Conservation (phyloP, 805 yeast genomes). For the Myxozyma melibiosi region DNA sequence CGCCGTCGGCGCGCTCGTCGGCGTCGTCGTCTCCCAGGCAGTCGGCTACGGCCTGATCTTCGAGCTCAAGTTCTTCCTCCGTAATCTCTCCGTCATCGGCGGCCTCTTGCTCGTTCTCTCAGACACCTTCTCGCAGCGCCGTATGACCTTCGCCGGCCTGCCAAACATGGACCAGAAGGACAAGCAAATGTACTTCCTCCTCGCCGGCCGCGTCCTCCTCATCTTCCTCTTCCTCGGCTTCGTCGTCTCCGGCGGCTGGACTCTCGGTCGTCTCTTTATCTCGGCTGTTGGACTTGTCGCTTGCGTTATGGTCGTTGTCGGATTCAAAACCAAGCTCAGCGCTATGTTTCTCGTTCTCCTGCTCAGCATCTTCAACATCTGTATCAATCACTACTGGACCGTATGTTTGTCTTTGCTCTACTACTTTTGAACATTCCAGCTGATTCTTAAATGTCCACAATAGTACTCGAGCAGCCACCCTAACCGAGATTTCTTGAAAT, state of each 20-base stretch:
- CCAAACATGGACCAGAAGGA: slow-evolving; percentile 49
- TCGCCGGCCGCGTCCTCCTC: slow-evolving; percentile 86
- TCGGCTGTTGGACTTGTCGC: slow-evolving; percentile 69
- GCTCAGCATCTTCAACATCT: slow-evolving; percentile 72
- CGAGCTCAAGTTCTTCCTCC: slow-evolving; percentile 77
- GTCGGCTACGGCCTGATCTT: slow-evolving; percentile 82
- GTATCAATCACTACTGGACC: slow-evolving; percentile 88
- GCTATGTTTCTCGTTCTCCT: slow-evolving; percentile 69
- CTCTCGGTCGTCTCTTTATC: slow-evolving; percentile 61
- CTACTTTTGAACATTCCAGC: background rate
- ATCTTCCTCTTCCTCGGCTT: slow-evolving; percentile 84
- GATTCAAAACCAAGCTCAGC: slow-evolving; percentile 88
- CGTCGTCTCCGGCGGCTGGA: slow-evolving; percentile 74
- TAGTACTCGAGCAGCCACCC: slow-evolving; percentile 63
- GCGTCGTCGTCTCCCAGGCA: slow-evolving; percentile 81
- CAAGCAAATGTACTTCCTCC: slow-evolving; percentile 73
- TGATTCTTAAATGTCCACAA: background rate
- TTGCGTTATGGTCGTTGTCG: slow-evolving; percentile 80
- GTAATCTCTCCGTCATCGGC: slow-evolving; percentile 89
- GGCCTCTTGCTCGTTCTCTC: slow-evolving; percentile 85
- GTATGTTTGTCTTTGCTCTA: slow-evolving; percentile 3
- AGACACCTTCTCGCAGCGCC: slow-evolving; percentile 80
- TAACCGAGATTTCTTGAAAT: slow-evolving; percentile 83
- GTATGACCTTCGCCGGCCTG: slow-evolving; percentile 37
- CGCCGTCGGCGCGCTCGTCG: slow-evolving; percentile 69